phyloP scores from a whole-genome alignment of 1,284 basidiomycete genomes.

The Cutaneotrichosporon spelunceum region DNA sequence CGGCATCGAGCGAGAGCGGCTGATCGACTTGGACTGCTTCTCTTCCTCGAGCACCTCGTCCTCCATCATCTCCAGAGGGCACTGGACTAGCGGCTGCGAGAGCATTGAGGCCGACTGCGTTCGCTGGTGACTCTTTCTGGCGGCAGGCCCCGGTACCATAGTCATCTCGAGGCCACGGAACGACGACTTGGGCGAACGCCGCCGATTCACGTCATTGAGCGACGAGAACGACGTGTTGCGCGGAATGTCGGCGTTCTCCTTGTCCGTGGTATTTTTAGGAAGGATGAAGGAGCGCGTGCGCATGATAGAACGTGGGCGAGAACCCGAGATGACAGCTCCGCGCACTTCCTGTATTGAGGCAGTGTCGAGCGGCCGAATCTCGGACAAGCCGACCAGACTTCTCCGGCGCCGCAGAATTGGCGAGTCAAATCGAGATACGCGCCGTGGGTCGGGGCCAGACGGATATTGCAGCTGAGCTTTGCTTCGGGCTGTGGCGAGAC shows the following conservation, averaged over 20 bases:
- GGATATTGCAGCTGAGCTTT: conserved; percentile 38
- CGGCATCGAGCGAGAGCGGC: conserved; percentile 6
- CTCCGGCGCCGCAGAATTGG: conserved; percentile 39
- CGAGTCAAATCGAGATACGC: conserved; percentile 29
- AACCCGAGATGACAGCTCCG: conserved; percentile 9
- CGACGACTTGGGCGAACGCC: conserved; percentile 1
- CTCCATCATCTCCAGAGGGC: background rate
- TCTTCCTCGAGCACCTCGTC: conserved; percentile 1
- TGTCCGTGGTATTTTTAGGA: background rate
- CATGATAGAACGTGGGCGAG: conserved; percentile 1
- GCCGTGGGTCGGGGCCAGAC: conserved; percentile 29
- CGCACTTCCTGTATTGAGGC: conserved; percentile 13
- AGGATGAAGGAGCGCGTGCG: conserved; percentile 5
- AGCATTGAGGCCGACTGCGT: conserved; percentile 4
- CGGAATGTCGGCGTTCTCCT: conserved; percentile 9
- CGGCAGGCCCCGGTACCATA: conserved; percentile 6
- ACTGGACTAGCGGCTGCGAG: background rate
- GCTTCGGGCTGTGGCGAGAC: conserved; percentile 46
- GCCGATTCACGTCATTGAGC: conserved; percentile 3
- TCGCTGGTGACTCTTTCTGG: background rate
- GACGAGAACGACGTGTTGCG: conserved; percentile 20
- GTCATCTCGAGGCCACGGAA: conserved; percentile 11
- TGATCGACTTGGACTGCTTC: conserved; percentile 1
- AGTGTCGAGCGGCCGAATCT: conserved; percentile 17
- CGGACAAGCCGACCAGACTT: conserved; percentile 31